Base-by-base conservation (phyloP, 2,329 filamentous ascomycete species). In the Paramyrothecium roridum region DNA sequence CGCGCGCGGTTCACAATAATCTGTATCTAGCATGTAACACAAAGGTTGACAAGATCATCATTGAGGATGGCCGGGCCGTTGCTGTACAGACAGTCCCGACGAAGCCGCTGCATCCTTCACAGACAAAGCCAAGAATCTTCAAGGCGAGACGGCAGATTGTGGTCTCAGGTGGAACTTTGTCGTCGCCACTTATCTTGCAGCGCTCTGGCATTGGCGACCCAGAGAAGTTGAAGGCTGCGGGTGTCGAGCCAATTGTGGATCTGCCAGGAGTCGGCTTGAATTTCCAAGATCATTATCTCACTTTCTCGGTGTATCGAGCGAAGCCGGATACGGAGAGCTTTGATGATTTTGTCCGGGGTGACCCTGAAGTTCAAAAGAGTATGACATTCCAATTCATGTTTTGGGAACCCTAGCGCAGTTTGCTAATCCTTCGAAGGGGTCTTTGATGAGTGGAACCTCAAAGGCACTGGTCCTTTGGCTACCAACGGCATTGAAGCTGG, bases 401-500 rank as follows among this genome's bases (percentile, higher is more conserved):
- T 33, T 8, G 8, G 6, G 3, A 8, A n/a, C 7, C 23, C 54
- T 57, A 19, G 2, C 1, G 8, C 17, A 7, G 3, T 10, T 23
- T 12, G 34, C 34, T 52, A 13, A 45, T 22, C 3, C 16, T 8
- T n/a, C 13, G 3, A 26, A 81, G 80, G 74, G 59, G 86, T 92
- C 8, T 92, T 85, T 57, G 81, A 90, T 1, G 88, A 92, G 68
- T 93, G 89, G 89, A 86, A 90, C 57, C 71, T 86, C 58, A 91
- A 91, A 65, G 90, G 90, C 3, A 93, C 89, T 3, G 90, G 90
- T 0, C 89, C 89, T 2, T 76, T 92, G 43, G 81, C 89, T 2
- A 92, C 89, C 50, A 92, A 92, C 65, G 89, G 87, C 57, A 91
- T 93, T 59, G 89, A 93, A 0, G 88, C 88, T 3, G 89, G 89